Conservation (phyloP, 345 rosid species). For the Lepidium didymum region DNA sequence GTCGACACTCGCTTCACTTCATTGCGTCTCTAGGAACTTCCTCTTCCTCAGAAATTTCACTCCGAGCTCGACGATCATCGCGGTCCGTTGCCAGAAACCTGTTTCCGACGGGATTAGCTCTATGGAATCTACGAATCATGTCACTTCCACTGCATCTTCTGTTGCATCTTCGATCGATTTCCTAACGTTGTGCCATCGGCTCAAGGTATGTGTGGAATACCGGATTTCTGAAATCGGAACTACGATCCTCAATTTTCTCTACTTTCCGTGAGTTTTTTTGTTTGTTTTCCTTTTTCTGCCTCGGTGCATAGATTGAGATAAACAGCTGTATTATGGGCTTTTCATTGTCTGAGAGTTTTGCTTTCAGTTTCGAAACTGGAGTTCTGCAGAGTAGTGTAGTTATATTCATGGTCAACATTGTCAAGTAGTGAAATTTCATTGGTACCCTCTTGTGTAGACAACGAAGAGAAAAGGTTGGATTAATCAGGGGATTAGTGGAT, state of each 20-base stretch:
- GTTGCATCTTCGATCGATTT: conserved; percentile 69
- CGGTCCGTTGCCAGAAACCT: conserved; percentile 39
- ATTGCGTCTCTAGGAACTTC: conserved; percentile 17
- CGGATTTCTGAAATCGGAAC: background rate
- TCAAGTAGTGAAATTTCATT: background rate
- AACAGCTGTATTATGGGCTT: background rate
- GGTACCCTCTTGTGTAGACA: conserved; percentile 35
- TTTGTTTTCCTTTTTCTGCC: background rate
- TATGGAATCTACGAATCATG: conserved; percentile 22
- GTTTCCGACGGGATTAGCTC: conserved; percentile 30
- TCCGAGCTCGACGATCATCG: conserved; percentile 33
- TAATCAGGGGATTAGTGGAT: conserved; percentile 68
- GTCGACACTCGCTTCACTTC: conserved; percentile 24
- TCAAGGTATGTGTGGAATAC: conserved; percentile 48
- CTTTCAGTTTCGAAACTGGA: background rate
- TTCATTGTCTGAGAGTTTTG: background rate
- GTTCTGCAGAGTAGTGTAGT: background rate
- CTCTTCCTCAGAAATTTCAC: conserved; percentile 24
- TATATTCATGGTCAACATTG: background rate
- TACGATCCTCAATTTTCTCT: background rate
- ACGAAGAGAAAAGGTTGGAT: conserved; percentile 97
- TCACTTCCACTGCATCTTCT: conserved; percentile 28
- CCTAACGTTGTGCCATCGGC: conserved; percentile 76
- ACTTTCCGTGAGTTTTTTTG: background rate
- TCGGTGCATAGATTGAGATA: background rate